Evolutionary conservation across 2,329 filamentous ascomycete species (phyloP).

Genomic region (Bisporella sp.): DNA sequence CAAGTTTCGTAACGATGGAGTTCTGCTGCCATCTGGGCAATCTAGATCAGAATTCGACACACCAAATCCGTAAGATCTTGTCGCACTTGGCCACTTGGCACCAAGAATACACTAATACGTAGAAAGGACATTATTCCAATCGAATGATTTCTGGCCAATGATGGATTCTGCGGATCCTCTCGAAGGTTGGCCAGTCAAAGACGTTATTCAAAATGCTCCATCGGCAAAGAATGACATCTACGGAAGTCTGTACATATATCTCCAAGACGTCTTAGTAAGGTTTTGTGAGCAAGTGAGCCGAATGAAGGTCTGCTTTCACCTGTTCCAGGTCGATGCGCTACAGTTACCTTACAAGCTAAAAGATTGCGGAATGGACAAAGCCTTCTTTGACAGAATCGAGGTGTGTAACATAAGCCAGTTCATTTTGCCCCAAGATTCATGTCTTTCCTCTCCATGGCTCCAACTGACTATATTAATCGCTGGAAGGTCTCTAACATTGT

Average conservation of each 20-base stretch:
- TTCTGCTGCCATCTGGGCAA: constrained; percentile 34
- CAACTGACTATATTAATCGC: background rate
- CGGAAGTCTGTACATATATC: constrained; percentile 1
- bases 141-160: constrained; percentile 29
- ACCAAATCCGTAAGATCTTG: constrained; percentile 33
- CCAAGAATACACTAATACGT: background rate
- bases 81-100: background rate
- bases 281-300: background rate
- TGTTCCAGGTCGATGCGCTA: constrained; percentile 1
- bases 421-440: too few species aligned
- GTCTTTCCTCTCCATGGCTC: too few species aligned
- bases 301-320: background rate
- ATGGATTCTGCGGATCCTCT: constrained; percentile 30
- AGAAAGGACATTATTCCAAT: constrained; percentile 30
- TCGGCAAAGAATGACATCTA: constrained; percentile 6
- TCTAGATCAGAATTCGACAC: constrained; percentile 25
- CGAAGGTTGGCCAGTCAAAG: constrained; percentile 27
- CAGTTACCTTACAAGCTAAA: background rate
- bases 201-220: background rate
- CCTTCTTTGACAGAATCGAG: constrained; percentile 4
- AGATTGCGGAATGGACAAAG: background rate
- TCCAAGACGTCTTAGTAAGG: background rate
- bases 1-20: constrained; percentile 31
- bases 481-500: constrained; percentile 1
- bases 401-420: background rate